phyloP scores from a whole-genome alignment of 306 rosid genomes.

The Hippophae gyantsensis region DNA sequence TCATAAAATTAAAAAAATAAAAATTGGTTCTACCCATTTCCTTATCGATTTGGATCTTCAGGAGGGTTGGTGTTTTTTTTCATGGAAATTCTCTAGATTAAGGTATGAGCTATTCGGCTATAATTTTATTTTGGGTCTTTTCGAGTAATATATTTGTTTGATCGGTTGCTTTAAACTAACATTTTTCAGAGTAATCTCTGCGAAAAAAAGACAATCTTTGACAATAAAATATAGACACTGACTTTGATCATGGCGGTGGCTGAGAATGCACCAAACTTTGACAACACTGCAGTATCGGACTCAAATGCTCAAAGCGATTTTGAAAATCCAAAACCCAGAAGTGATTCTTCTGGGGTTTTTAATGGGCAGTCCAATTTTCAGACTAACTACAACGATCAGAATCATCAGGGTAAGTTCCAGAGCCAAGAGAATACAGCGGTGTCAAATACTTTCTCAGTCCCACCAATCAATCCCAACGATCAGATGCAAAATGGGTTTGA shows the following conservation, averaged over 20 bases:
- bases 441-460: constrained; percentile 26
- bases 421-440: constrained; percentile 29
- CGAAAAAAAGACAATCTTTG: neutral
- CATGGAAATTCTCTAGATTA: constrained; percentile 28
- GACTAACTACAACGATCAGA: constrained; percentile 40
- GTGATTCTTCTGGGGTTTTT: constrained; percentile 27
- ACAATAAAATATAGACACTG: constrained; percentile 4
- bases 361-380: constrained; percentile 30
- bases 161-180: constrained; percentile 10
- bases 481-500: constrained; percentile 64
- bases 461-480: constrained; percentile 36
- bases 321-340: constrained; percentile 51
- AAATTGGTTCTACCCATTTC: constrained; percentile 22
- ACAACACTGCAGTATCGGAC: constrained; percentile 43
- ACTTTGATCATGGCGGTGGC: constrained; percentile 75
- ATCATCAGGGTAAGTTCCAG: constrained; percentile 29
- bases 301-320: constrained; percentile 36
- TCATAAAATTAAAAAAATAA: neutral
- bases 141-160: neutral
- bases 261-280: constrained; percentile 73
- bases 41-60: constrained; percentile 23
- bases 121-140: constrained; percentile 13
- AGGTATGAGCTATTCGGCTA: constrained; percentile 24
- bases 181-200: constrained; percentile 25
- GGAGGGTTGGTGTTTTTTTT: constrained; percentile 28